Base-by-base conservation (phyloP, 805 yeast species). In the Nakazawaea sp. region DNA sequence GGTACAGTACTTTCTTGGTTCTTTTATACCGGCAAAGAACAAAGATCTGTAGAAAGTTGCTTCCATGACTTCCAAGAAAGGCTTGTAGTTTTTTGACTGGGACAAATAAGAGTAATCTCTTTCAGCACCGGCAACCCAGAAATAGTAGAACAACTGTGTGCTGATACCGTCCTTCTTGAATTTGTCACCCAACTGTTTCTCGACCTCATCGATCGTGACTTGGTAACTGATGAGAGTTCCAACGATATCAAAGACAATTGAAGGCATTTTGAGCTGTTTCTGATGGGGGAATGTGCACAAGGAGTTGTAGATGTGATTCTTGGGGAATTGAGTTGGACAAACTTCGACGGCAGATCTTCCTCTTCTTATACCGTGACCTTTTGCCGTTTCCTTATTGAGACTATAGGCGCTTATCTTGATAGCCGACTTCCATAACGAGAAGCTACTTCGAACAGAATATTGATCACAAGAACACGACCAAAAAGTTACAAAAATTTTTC, bases 221-320 rank as follows among this genome's bases (percentile, higher is more conserved):
- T 51, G 49, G 30, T 52, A 52, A 2, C 53, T 45, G 31, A 52
- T 50, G 35, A 55, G 49, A n/a, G 56, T 52, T 34, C 56, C 56
- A 17, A 52, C 55, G 18, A 52, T 51, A 35, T 52, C 56, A 42
- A 52, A 52, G 18, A 52, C 52, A 28, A 52, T 48, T 35, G 52
- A 52, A 28, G 56, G 56, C 56, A 52, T 52, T 29, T n/a, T n/a
- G n/a, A n/a, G n/a, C n/a, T n/a, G n/a, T n/a, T n/a, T n/a, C n/a
- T n/a, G n/a, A n/a, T n/a, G n/a, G n/a, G n/a, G n/a, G n/a, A n/a
- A n/a, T n/a, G n/a, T n/a, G n/a, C n/a, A n/a, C n/a, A n/a, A n/a
- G n/a, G n/a, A n/a, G n/a, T n/a, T n/a, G n/a, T n/a, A n/a, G n/a
- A n/a, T n/a, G n/a, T n/a, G n/a, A n/a, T n/a, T n/a, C n/a, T n/a